These are phyloP conservation scores for Aspergillus hiratsukae DNA, from an alignment of 2,329 filamentous ascomycete species.

Conservation along the genomic window DNA sequence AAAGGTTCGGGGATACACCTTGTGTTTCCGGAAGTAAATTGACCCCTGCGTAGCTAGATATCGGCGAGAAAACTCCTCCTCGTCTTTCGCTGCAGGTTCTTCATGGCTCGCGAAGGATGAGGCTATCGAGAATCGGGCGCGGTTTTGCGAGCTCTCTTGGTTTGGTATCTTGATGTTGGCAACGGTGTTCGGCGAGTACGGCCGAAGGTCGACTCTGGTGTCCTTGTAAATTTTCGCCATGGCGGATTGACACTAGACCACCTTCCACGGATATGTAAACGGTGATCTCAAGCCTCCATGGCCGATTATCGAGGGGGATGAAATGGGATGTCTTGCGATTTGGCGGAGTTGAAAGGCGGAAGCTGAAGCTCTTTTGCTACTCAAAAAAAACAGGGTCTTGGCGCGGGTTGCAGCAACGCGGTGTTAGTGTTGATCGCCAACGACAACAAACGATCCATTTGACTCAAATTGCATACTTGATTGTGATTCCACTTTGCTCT, in stretches of 20 bases:
- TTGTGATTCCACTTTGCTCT: not conserved
- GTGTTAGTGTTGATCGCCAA: not conserved
- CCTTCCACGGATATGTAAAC: constrained; percentile 16
- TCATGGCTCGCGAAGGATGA: constrained; percentile 37
- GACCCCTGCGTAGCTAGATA: constrained; percentile 74
- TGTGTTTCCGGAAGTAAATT: constrained; percentile 75
- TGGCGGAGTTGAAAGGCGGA: constrained; percentile 24
- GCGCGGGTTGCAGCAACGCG: constrained; percentile 17
- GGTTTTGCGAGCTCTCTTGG: constrained; percentile 43
- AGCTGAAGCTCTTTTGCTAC: constrained; percentile 20
- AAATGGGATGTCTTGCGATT: constrained; percentile 6
- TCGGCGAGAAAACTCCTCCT: constrained; percentile 62
- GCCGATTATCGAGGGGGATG: constrained; percentile 17
- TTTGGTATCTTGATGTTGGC: constrained; percentile 65
- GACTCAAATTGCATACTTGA: not conserved
- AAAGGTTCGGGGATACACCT: constrained; percentile 75
- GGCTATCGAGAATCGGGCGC: constrained; percentile 43
- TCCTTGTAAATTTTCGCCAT: constrained; percentile 80
- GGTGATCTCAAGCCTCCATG: constrained; percentile 31
- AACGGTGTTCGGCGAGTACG: constrained; percentile 62
- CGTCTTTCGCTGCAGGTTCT: constrained; percentile 53
- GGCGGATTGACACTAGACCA: constrained; percentile 24
- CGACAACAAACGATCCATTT: not conserved
- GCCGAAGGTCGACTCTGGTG: constrained; percentile 77
- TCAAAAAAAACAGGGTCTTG: constrained; percentile 38